phyloP scores from a whole-genome alignment of 2,329 filamentous ascomycete genomes.

The Phaeosphaeriaceae sp. region DNA sequence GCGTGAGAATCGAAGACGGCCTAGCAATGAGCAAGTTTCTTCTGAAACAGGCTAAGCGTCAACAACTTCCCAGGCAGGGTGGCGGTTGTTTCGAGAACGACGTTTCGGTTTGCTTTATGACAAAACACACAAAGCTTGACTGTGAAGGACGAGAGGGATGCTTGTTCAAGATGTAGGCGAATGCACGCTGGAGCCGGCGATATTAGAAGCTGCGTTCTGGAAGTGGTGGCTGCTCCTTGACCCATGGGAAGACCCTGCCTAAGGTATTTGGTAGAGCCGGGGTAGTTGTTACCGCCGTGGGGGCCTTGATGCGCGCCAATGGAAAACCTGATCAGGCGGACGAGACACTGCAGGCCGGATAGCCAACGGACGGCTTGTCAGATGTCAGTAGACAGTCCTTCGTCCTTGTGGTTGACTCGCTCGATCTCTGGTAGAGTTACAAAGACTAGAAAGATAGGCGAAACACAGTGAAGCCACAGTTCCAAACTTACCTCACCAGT shows the following conservation, averaged over 20 bases:
- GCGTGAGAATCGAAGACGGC: slow-evolving; percentile 19
- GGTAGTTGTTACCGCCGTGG: slow-evolving; percentile 17
- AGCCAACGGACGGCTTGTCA: not conserved
- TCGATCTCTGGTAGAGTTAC: not conserved
- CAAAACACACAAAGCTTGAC: too few species aligned
- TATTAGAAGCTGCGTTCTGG: slow-evolving; percentile 3
- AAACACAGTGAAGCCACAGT: slow-evolving; percentile 17
- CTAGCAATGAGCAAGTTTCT: slow-evolving; percentile 32
- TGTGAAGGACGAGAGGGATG: not conserved
- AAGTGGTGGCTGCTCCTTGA: slow-evolving; percentile 10
- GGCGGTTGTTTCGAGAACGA: slow-evolving; percentile 11
- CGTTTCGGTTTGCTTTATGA: too few species aligned
- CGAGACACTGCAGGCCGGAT: slow-evolving; percentile 8
- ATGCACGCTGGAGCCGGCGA: not conserved
- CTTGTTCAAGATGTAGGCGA: not conserved
- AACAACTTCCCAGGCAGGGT: not conserved
- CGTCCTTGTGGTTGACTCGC: too few species aligned
- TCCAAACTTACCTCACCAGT: slow-evolving; percentile 1
- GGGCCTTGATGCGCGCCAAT: slow-evolving; percentile 14
- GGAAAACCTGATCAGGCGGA: slow-evolving; percentile 17
- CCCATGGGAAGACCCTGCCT: slow-evolving; percentile 17
- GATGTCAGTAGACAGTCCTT: too few species aligned
- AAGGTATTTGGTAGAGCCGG: not conserved
- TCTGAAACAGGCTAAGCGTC: slow-evolving; percentile 14
- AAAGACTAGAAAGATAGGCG: slow-evolving; percentile 6